Evolutionary conservation across 1,139 yeast genomes (phyloP).

Genomic region (Lodderomyces elongisporus): DNA sequence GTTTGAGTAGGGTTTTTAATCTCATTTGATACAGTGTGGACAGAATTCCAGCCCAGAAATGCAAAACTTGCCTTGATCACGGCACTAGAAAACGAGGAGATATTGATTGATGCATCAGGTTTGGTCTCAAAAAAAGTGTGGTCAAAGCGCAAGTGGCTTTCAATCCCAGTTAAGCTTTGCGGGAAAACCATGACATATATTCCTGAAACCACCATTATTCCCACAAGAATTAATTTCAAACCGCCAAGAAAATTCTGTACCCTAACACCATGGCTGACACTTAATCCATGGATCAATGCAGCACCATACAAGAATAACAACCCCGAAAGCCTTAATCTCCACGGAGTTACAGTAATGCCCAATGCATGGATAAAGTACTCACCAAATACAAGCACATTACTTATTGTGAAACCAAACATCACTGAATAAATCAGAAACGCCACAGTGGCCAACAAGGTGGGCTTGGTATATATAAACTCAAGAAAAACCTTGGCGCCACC

Average conservation of each 20-base stretch:
- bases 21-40: slow-evolving; percentile 59
- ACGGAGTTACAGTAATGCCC: slow-evolving; percentile 37
- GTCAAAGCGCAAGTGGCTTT: slow-evolving; percentile 33
- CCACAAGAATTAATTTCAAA: slow-evolving; percentile 45
- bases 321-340: slow-evolving; percentile 41
- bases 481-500: slow-evolving; percentile 73
- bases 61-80: slow-evolving; percentile 57
- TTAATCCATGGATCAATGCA: slow-evolving; percentile 47
- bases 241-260: slow-evolving; percentile 57
- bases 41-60: slow-evolving; percentile 61
- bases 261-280: slow-evolving; percentile 48
- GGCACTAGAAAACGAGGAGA: slow-evolving; percentile 50
- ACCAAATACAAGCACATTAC: slow-evolving; percentile 68
- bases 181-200: slow-evolving; percentile 47
- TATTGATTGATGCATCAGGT: slow-evolving; percentile 23
- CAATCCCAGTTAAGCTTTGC: slow-evolving; percentile 33
- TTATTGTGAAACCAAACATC: slow-evolving; percentile 58
- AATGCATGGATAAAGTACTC: slow-evolving; percentile 54
- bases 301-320: slow-evolving; percentile 38
- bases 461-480: slow-evolving; percentile 59
- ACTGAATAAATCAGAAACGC: slow-evolving; percentile 54
- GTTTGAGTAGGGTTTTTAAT: slow-evolving; percentile 55
- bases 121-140: slow-evolving; percentile 22
- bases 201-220: slow-evolving; percentile 46
- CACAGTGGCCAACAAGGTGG: slow-evolving; percentile 56